phyloP scores from a whole-genome alignment of 495 filamentous ascomycete species.

The Parmelia sp. region DNA sequence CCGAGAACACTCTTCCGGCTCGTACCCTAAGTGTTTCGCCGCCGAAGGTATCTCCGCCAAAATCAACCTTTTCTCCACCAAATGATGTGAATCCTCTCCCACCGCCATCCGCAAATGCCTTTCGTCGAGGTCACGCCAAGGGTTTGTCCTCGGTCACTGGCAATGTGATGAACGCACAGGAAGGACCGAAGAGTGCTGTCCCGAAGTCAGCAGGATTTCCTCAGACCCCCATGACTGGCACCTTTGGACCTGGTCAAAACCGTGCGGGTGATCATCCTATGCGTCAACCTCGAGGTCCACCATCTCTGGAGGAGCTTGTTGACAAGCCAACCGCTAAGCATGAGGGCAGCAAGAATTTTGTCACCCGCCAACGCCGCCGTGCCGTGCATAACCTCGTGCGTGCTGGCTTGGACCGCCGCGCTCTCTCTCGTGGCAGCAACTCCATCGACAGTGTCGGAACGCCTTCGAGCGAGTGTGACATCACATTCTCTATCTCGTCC shows the following conservation, averaged over 20 bases:
- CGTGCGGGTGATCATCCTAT: constrained; percentile 91
- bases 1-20: constrained; percentile 39
- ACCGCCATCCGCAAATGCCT: constrained; percentile 74
- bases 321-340: constrained; percentile 88
- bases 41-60: constrained; percentile 55
- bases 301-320: constrained; percentile 83
- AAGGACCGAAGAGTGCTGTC: constrained; percentile 55
- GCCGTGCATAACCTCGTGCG: constrained; percentile 87
- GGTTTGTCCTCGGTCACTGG: constrained; percentile 67
- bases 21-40: constrained; percentile 29
- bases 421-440: constrained; percentile 53
- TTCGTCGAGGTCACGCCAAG: constrained; percentile 91
- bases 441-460: constrained; percentile 58
- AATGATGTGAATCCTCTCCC: constrained; percentile 65
- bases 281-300: constrained; percentile 90
- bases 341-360: constrained; percentile 98
- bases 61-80: constrained; percentile 55
- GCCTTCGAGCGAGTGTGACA: constrained; percentile 80
- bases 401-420: constrained; percentile 80
- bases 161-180: constrained; percentile 48
- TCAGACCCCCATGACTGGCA: constrained; percentile 72
- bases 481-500: constrained; percentile 58
- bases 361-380: constrained; percentile 83
- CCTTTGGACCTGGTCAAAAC: constrained; percentile 87
- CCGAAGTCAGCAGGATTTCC: constrained; percentile 76